Evolutionary conservation across 1,139 yeast species (phyloP).

Genomic region (Pichia sp.): DNA sequence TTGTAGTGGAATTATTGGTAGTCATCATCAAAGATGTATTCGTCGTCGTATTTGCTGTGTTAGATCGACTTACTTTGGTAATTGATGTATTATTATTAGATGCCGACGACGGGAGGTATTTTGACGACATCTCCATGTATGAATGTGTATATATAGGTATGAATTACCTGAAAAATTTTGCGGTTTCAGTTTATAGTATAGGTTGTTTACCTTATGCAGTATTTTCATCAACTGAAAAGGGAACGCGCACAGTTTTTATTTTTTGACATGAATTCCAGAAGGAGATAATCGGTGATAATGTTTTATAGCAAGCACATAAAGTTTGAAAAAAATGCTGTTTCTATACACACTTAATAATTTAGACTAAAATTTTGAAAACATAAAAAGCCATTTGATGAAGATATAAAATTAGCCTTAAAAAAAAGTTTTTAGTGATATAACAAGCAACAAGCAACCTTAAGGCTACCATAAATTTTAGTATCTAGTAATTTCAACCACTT

Average conservation of each 20-base stretch:
- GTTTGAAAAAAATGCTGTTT: too few species aligned
- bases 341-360: too few species aligned
- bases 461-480: too few species aligned
- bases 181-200: not conserved
- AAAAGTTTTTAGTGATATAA: too few species aligned
- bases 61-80: slow-evolving; percentile 2
- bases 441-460: too few species aligned
- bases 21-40: not conserved
- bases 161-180: not conserved
- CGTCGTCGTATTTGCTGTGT: not conserved
- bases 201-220: not conserved
- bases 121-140: not conserved
- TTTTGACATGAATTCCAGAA: not conserved
- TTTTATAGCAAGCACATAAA: too few species aligned
- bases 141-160: not conserved
- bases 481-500: too few species aligned
- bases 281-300: not conserved
- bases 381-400: too few species aligned
- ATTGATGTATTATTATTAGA: slow-evolving; percentile 7
- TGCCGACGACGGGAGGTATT: slow-evolving; percentile 10
- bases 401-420: too few species aligned
- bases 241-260: not conserved
- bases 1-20: not conserved
- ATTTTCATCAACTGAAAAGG: not conserved
- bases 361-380: too few species aligned